Percentiles rank a stretch among this genome's conserved stretches.
Conservation (phyloP, 129 eudicot species). For the Arctium lappa region DNA sequence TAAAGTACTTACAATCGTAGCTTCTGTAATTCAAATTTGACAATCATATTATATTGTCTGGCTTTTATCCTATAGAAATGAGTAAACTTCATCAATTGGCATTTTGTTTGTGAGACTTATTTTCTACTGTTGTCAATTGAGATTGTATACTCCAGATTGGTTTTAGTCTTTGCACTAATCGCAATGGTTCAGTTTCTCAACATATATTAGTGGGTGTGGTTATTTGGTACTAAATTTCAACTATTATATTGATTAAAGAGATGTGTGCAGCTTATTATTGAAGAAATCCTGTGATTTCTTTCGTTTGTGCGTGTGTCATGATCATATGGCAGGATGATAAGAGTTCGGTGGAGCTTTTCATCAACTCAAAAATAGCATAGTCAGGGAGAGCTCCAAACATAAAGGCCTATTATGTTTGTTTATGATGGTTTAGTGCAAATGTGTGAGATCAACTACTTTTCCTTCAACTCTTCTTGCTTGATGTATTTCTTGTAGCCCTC, state of each 20-base stretch:
- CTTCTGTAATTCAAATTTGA: not conserved
- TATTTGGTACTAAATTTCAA: not conserved
- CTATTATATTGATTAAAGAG: not conserved
- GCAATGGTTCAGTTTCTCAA: not conserved
- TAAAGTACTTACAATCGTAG: not conserved
- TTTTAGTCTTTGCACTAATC: not conserved
- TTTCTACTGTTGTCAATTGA: slow-evolving; percentile 1
- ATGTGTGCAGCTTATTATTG: not conserved
- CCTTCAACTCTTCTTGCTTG: slow-evolving; percentile 11
- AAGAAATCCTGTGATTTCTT: not conserved
- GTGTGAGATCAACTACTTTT: slow-evolving; percentile 1
- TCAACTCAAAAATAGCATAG: not conserved
- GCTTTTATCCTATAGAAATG: not conserved
- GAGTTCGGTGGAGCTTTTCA: not conserved
- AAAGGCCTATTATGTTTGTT: not conserved
- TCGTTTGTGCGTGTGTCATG: not conserved
- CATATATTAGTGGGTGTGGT: not conserved
- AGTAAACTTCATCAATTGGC: not conserved
- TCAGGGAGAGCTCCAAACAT: not conserved
- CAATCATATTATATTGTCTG: not conserved
- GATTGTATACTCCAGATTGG: not conserved
- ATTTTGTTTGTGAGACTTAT: slow-evolving; percentile 11
- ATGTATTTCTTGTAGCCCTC: not conserved
- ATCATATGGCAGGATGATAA: not conserved
- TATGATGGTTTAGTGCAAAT: not conserved